Conservation (phyloP, 2,329 filamentous ascomycete genomes). For the Aureobasidium sp. region DNA sequence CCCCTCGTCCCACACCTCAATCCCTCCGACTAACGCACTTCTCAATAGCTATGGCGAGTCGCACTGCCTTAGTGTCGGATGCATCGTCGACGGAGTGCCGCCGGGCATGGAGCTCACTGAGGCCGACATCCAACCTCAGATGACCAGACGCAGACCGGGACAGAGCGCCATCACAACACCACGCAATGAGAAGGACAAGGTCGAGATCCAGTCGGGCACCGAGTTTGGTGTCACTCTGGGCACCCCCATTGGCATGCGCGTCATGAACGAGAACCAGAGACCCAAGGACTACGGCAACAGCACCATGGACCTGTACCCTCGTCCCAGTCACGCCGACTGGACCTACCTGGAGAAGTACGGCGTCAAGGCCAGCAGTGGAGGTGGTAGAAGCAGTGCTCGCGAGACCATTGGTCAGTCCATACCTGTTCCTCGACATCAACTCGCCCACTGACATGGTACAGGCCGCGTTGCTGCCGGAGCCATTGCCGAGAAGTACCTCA, state of each 20-base stretch:
- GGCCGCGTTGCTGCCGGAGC: constrained; percentile 81
- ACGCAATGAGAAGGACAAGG: constrained; percentile 82
- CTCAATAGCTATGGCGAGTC: constrained; percentile 64
- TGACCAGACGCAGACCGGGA: constrained; percentile 81
- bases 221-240: constrained; percentile 86
- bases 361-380: constrained; percentile 81
- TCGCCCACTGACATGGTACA: constrained; percentile 20
- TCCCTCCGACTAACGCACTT: background rate
- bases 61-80: constrained; percentile 86
- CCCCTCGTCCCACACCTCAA: constrained; percentile 14
- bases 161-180: constrained; percentile 88
- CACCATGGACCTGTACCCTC: constrained; percentile 86
- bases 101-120: constrained; percentile 81
- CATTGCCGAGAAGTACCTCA: constrained; percentile 88
- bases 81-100: constrained; percentile 88
- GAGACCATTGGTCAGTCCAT: constrained; percentile 69
- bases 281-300: constrained; percentile 83
- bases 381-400: constrained; percentile 81
- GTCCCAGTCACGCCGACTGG: constrained; percentile 91
- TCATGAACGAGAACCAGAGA: constrained; percentile 86
- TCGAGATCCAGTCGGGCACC: constrained; percentile 86
- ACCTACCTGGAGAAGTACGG: constrained; percentile 98
- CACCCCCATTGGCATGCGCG: constrained; percentile 79
- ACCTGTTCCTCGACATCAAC: too few species aligned
- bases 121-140: constrained; percentile 81